phyloP scores from a whole-genome alignment of 1,139 yeast species.

The Hyphopichia wangnamkhiaoensis region DNA sequence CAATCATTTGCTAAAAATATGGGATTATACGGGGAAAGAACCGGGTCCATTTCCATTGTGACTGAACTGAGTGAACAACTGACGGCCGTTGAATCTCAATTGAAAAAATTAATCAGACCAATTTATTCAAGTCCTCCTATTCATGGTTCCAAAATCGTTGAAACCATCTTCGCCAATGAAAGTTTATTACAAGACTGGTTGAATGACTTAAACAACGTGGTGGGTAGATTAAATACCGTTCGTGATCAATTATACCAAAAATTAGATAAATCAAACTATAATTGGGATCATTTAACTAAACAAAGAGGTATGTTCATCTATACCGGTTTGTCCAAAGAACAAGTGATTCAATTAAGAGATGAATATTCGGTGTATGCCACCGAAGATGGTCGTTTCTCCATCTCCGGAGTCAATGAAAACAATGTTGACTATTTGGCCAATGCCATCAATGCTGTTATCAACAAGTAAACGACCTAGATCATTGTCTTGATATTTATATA shows the following conservation, averaged over 20 bases:
- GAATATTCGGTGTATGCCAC: slow-evolving; percentile 83
- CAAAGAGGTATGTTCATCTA: slow-evolving; percentile 98
- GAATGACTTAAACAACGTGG: slow-evolving; percentile 73
- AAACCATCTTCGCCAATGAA: slow-evolving; percentile 65
- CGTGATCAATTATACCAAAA: slow-evolving; percentile 64
- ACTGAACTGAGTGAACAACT: slow-evolving; percentile 48
- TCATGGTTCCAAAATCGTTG: slow-evolving; percentile 89
- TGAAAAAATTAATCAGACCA: slow-evolving; percentile 78
- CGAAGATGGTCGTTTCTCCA: slow-evolving; percentile 86
- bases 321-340: slow-evolving; percentile 75
- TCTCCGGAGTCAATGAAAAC: slow-evolving; percentile 80
- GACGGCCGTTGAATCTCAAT: slow-evolving; percentile 68
- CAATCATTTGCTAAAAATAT: slow-evolving; percentile 96
- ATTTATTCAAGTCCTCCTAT: slow-evolving; percentile 93
- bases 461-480: no score
- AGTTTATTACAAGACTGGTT: slow-evolving; percentile 74
- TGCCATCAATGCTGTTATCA: slow-evolving; percentile 63
- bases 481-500: no score
- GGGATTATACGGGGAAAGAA: slow-evolving; percentile 96
- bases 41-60: slow-evolving; percentile 79
- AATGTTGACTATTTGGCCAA: slow-evolving; percentile 84
- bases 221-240: slow-evolving; percentile 73
- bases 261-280: slow-evolving; percentile 55
- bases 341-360: slow-evolving; percentile 67
- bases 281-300: slow-evolving; percentile 83